Evolutionary conservation across 768 basidiomycete species (phyloP), one percentile per base, ranked within the genome.

Genomic region (Bullera alba): DNA sequence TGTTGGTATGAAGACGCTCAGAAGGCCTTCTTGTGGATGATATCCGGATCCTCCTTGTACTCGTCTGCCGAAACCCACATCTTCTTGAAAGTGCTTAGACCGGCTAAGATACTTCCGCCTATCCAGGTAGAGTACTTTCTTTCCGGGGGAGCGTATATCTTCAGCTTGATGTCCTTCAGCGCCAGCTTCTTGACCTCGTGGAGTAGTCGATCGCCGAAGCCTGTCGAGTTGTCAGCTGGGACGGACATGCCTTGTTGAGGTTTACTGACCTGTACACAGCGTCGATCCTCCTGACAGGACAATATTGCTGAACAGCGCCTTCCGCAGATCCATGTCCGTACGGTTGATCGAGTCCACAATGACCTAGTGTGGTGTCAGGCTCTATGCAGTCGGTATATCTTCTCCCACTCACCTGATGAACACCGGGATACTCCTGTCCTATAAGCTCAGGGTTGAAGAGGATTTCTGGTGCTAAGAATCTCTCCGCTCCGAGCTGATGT

Each of bases 51-150:
- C 74, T 99, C 93, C 74, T 95, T 90, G 70, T 96, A 97, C 75
- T 97, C 95, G 74, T 99, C 93, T 32, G 92, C 91, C 39, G 90
- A 92, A 44, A 99, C 89, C 93, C 95, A 99, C 93, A 99, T 97
- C 90, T 95, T 95, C 76, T 93, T 96, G 80, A 99, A 99, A 29
- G 95, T 95, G 60, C 82, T 91, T 55, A 99, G 73, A 32, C 92
- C 92, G 43, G 93, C 93, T 46, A 99, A 75, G 69, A 99, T 99
- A 50, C 88, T 92, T 4, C 95, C 95, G 46, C 95, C 93, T 64
- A 75, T 75, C 74, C 74, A 75, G 5, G 70, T 73, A 2, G 70
- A 71, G 53, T 73, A 72, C 74, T 97, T 99, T 60, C 95, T 83
- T 75, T 99, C 95, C n/a, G 95, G 95, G 17, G 95, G 95, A 23